phyloP scores from a whole-genome alignment of 208 protist genomes.

The Blastocrithidia nonstop region DNA sequence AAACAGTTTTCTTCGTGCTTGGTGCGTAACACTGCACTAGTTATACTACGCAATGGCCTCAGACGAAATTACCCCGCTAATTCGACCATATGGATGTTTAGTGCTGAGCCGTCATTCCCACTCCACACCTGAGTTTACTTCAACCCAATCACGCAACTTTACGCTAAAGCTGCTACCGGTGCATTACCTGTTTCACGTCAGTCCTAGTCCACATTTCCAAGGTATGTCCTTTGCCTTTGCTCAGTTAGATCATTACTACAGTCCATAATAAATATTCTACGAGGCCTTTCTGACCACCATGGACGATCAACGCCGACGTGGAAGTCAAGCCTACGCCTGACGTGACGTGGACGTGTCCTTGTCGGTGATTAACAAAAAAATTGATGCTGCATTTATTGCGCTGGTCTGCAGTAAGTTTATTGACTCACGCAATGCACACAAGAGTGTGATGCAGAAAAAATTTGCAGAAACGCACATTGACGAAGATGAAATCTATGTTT shows the following conservation, averaged over 20 bases:
- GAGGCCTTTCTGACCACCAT: slow-evolving; percentile 82
- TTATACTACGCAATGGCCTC: slow-evolving; percentile 42
- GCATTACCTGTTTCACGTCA: slow-evolving; percentile 76
- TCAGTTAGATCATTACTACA: slow-evolving; percentile 72
- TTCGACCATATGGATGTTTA: slow-evolving; percentile 49
- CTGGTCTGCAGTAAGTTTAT: slow-evolving; percentile 69
- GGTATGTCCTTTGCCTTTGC: slow-evolving; percentile 71
- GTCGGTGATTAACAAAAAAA: slow-evolving; percentile 73
- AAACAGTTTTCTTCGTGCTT: slow-evolving; percentile 63
- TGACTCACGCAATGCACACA: slow-evolving; percentile 33
- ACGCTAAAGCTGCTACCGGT: slow-evolving; percentile 50
- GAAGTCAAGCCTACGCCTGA: slow-evolving; percentile 77
- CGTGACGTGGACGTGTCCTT: slow-evolving; percentile 81
- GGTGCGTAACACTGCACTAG: slow-evolving; percentile 34
- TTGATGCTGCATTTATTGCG: slow-evolving; percentile 63
- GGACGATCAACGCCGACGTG: slow-evolving; percentile 63
- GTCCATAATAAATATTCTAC: slow-evolving; percentile 82
- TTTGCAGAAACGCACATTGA: background rate
- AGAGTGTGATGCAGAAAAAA: slow-evolving; percentile 1
- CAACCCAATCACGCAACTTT: slow-evolving; percentile 25
- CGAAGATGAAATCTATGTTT: slow-evolving; percentile 18
- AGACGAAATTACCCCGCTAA: slow-evolving; percentile 19
- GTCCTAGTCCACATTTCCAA: slow-evolving; percentile 74
- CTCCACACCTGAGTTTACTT: slow-evolving; percentile 15
- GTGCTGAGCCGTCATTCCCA: slow-evolving; percentile 11